These are phyloP conservation scores for Colletotrichum gloeosporioides DNA, from an alignment of 2,329 filamentous ascomycete genomes.

Conservation along the genomic window DNA sequence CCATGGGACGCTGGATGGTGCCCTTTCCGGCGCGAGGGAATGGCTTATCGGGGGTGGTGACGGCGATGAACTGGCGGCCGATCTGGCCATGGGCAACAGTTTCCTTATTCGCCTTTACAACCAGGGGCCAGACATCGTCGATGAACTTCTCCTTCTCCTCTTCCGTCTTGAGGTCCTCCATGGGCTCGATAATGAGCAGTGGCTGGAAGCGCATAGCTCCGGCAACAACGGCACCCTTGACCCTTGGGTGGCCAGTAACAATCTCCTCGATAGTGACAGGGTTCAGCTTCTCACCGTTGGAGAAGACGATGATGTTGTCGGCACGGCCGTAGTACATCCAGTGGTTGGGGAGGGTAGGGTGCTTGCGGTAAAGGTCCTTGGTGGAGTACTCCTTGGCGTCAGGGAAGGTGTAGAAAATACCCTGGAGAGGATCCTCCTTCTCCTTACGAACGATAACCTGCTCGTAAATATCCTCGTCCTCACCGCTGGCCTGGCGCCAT, in stretches of 20 bases:
- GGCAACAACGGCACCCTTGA: conserved; percentile 50
- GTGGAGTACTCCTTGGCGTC: conserved; percentile 40
- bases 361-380: conserved; percentile 47
- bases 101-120: conserved; percentile 46
- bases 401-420: conserved; percentile 48
- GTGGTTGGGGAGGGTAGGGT: conserved; percentile 39
- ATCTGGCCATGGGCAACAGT: conserved; percentile 49
- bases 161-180: conserved; percentile 34
- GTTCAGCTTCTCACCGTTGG: conserved; percentile 57
- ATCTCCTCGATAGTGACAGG: conserved; percentile 46
- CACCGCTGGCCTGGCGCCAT: conserved; percentile 37
- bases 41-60: conserved; percentile 45
- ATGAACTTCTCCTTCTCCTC: conserved; percentile 34
- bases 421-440: conserved; percentile 36
- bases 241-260: conserved; percentile 40
- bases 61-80: conserved; percentile 39
- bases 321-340: conserved; percentile 39
- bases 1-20: conserved; percentile 44
- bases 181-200: conserved; percentile 50
- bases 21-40: conserved; percentile 52
- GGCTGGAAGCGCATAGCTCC: conserved; percentile 52
- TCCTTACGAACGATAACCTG: conserved; percentile 43
- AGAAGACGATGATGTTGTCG: conserved; percentile 51
- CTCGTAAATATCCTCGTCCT: conserved; percentile 38
- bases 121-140: conserved; percentile 48